A percentile compares a stretch with the other conserved stretches of the same genome.
These are phyloP conservation scores for Colletotrichum tropicale DNA, from an alignment of 2,329 filamentous ascomycete species.

Conservation along the genomic window DNA sequence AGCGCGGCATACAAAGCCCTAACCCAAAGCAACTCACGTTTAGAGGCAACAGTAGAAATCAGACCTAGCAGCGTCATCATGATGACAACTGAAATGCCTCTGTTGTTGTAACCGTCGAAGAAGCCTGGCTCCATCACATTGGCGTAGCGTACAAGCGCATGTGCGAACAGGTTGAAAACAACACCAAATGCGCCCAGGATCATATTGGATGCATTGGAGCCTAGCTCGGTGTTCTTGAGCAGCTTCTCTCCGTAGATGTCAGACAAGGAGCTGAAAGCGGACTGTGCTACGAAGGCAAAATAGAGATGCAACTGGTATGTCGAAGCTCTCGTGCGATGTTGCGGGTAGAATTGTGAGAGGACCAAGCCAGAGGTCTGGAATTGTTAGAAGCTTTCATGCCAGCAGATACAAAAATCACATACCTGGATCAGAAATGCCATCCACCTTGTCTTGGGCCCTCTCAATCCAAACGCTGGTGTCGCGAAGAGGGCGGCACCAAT, in stretches of 20 bases:
- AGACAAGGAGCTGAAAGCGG: conserved; percentile 30
- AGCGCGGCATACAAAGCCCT: neutral
- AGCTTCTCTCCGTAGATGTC: conserved; percentile 36
- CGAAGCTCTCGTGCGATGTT: conserved; percentile 22
- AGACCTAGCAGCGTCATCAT: conserved; percentile 32
- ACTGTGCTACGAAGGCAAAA: conserved; percentile 30
- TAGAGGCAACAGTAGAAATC: conserved; percentile 32
- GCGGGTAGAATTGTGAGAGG: conserved; percentile 31
- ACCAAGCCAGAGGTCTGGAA: conserved; percentile 29
- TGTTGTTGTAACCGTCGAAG: conserved; percentile 23
- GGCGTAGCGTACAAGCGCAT: conserved; percentile 24
- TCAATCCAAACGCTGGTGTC: conserved; percentile 24
- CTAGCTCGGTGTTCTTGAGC: conserved; percentile 29
- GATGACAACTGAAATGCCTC: conserved; percentile 30
- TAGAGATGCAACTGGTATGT: conserved; percentile 31
- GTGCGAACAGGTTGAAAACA: conserved; percentile 30
- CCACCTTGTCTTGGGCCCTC: conserved; percentile 30
- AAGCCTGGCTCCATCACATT: conserved; percentile 29
- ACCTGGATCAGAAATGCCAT: conserved; percentile 34
- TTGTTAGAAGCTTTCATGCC: neutral
- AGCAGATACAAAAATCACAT: neutral
- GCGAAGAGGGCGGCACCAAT: conserved; percentile 31
- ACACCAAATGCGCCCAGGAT: conserved; percentile 31
- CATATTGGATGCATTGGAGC: conserved; percentile 33
- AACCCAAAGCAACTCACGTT: conserved; percentile 16